Base-by-base conservation (phyloP, 2,329 filamentous ascomycete genomes). In the Ophiocordyceps camponoti-floridani region DNA sequence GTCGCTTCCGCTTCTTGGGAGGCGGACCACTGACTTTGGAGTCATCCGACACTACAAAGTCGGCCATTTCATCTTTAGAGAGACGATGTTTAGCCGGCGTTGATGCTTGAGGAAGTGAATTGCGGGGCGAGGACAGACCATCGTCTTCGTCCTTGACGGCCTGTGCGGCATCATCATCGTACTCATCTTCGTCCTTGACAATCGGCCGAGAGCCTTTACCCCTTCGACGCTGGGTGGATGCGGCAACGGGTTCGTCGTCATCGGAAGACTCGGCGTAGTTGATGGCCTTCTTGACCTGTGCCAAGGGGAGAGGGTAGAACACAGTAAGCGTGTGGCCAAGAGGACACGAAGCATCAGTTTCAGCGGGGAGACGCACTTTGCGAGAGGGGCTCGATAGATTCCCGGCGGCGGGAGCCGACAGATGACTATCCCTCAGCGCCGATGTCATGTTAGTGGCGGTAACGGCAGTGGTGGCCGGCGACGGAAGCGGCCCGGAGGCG, bases 211-310 rank as follows among this genome's bases (percentile, higher is more conserved):
- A 54, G 43, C 66, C 27, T 27, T 14, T 65, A 45, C 55, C 58
- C 31, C 62, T 64, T 48, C 59, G 64, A 45, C 62, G 64, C 33
- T 58, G 53, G 46, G 57, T 62, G 42, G 59, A 60, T 13, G 62
- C 53, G 47, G 58, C 64, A 52, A 88, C 82, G 0, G 84, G 75
- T 41, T 88, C 81, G 43, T 84, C 80, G 44, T 85, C 82, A 45
- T 84, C 82, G 41, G 84, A 85, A 1, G 84, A 87, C 55, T 95
- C 88, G 50, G 82, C 80, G 59, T 96, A 96, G 58, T 73, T 91
- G 51, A 91, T 72, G 0, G 60, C 58, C 55, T 73, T 77, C 52
- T 68, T 75, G 4, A 58, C 60, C 73, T 76, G 44, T 1, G 27
- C 4, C 26, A 42, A 30, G 14, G 31, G 19, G 19, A 26, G 13